Percentiles rank a stretch among this genome's conserved stretches.
phyloP scores from a whole-genome alignment of 371 early-diverging fungal genomes.

The Fennellomyces sp. region DNA sequence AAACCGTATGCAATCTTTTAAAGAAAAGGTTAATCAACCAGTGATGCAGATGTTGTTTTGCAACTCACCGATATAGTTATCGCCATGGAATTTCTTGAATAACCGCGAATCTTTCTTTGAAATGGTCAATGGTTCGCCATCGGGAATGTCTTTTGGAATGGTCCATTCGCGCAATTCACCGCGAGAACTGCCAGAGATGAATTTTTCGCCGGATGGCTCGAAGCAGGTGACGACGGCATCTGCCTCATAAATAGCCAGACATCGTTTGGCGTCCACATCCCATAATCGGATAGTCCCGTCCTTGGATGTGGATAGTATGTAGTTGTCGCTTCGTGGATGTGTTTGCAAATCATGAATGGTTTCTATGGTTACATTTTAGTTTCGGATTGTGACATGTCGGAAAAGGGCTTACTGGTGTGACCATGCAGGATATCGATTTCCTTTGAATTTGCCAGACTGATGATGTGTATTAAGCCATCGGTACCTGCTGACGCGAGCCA shows the following conservation, averaged over 20 bases:
- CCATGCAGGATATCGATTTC: slow-evolving; percentile 66
- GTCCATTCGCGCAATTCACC: slow-evolving; percentile 67
- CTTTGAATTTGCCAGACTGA: slow-evolving; percentile 75
- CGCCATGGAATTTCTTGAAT: slow-evolving; percentile 45
- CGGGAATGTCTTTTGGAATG: slow-evolving; percentile 37
- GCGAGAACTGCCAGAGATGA: slow-evolving; percentile 56
- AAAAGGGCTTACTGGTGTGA: slow-evolving; percentile 64
- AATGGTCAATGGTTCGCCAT: slow-evolving; percentile 32
- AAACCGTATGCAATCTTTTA: slow-evolving; percentile 68
- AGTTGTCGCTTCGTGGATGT: slow-evolving; percentile 66
- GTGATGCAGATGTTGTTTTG: too few relatives aligned
- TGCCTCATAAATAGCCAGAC: slow-evolving; percentile 64
- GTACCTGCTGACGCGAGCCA: slow-evolving; percentile 71
- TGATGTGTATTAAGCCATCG: slow-evolving; percentile 62
- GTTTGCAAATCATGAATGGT: slow-evolving; percentile 70
- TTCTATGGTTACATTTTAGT: slow-evolving; percentile 33
- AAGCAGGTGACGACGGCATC: slow-evolving; percentile 67
- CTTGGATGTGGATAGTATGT: slow-evolving; percentile 77
- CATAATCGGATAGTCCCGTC: slow-evolving; percentile 90
- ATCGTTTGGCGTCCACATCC: slow-evolving; percentile 75
- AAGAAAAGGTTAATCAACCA: too few relatives aligned
- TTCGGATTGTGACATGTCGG: neutral
- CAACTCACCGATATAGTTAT: slow-evolving; percentile 41
- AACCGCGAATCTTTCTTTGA: slow-evolving; percentile 34
- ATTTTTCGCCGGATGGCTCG: slow-evolving; percentile 58